Evolutionary conservation across 108 stramenopile species (phyloP).

Genomic region (Skeletonema marinoi): DNA sequence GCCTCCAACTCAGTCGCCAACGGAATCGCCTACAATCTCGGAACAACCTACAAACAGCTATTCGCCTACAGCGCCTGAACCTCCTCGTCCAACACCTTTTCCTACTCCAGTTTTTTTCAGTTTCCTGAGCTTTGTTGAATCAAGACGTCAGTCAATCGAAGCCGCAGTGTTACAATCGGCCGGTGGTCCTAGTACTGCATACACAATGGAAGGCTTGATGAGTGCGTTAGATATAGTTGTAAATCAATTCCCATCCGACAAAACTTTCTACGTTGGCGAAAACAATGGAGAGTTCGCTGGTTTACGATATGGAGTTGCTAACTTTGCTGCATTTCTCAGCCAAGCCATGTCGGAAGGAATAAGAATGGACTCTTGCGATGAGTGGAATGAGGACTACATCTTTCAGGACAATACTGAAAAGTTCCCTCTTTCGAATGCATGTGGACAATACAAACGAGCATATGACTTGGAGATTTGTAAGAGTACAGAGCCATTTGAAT

Average conservation of each 20-base stretch:
- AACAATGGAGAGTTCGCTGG: not conserved
- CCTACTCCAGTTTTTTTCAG: not conserved
- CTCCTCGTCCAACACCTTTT: not conserved
- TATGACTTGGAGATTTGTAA: conserved; percentile 21
- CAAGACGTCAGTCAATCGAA: conserved; percentile 8
- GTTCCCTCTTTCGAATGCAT: conserved; percentile 31
- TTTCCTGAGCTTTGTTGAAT: conserved; percentile 1
- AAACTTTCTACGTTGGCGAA: conserved; percentile 30
- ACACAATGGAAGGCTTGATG: conserved; percentile 23
- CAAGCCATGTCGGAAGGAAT: conserved; percentile 44
- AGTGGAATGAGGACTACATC: conserved; percentile 29
- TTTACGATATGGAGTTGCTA: conserved; percentile 31
- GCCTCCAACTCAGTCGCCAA: not conserved
- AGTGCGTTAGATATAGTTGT: conserved; percentile 16
- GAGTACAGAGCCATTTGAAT: conserved; percentile 22
- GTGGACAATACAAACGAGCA: conserved; percentile 31
- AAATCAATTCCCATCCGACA: conserved; percentile 26
- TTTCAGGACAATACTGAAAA: conserved; percentile 2
- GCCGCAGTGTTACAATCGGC: conserved; percentile 19
- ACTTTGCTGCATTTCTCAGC: conserved; percentile 29
- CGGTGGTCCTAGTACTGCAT: conserved; percentile 21
- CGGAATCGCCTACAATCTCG: not conserved
- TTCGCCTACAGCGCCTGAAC: not conserved
- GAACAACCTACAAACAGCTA: not conserved
- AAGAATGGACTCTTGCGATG: conserved; percentile 33